Conservation (phyloP, 2,329 filamentous ascomycete genomes). For the Apiospora pterosperma region DNA sequence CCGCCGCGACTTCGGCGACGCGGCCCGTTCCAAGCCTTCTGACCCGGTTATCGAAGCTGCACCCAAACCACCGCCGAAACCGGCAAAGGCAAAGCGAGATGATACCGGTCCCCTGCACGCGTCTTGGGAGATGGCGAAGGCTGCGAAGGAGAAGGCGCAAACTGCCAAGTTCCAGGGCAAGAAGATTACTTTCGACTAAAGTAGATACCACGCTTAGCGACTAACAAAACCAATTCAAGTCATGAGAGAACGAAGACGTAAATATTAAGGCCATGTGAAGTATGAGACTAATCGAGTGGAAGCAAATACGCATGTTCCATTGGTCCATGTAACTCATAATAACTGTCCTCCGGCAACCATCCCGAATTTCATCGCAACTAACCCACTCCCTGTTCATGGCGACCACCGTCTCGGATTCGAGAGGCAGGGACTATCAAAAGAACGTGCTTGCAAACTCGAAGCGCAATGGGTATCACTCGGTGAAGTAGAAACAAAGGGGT, state of each 20-base stretch:
- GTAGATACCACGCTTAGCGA: conserved; percentile 16
- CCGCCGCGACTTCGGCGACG: not conserved
- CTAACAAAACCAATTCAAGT: not conserved
- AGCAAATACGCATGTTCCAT: not conserved
- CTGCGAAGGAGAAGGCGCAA: conserved; percentile 54
- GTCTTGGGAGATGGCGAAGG: conserved; percentile 62
- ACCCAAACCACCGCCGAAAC: conserved; percentile 21
- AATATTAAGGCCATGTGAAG: not conserved
- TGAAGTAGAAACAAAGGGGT: not conserved
- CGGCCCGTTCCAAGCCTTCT: not conserved
- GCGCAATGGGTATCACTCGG: not conserved
- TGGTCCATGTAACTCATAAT: not conserved
- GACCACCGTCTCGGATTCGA: not conserved
- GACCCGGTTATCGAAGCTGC: conserved; percentile 13
- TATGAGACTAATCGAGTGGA: not conserved
- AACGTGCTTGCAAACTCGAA: not conserved
- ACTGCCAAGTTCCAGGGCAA: conserved; percentile 51
- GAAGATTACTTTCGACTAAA: conserved; percentile 60
- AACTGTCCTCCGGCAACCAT: not conserved
- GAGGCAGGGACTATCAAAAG: not conserved
- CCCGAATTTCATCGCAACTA: not conserved
- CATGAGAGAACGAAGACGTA: not conserved
- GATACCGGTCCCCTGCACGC: conserved; percentile 55
- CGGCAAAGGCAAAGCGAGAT: conserved; percentile 39
- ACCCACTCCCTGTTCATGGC: not conserved